These are phyloP conservation scores for Leccinum ponderosum DNA, from an alignment of 1,284 basidiomycete genomes.

Conservation along the genomic window DNA sequence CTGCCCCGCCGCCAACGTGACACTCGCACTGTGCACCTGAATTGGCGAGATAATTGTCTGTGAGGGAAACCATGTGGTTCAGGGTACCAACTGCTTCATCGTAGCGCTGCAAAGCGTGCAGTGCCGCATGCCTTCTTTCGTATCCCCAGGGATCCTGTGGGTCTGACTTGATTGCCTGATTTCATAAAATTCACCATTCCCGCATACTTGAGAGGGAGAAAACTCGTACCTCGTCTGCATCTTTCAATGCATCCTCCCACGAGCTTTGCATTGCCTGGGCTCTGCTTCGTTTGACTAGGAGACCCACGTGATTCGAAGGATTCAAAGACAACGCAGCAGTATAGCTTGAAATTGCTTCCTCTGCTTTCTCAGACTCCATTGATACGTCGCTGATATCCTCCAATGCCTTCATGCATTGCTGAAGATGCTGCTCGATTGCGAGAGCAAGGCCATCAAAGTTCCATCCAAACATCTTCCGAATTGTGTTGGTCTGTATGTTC, in stretches of 20 bases:
- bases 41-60: not conserved
- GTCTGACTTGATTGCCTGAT: no score
- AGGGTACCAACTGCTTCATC: not conserved
- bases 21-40: not conserved
- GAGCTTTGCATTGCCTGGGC: not conserved
- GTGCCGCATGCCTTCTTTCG: no score
- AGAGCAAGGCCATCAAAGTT: not conserved
- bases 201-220: not conserved
- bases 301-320: not conserved
- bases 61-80: not conserved
- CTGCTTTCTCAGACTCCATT: not conserved
- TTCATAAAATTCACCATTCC: not conserved
- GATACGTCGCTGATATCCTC: not conserved
- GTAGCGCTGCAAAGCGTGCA: not conserved
- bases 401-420: not conserved
- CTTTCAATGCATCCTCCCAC: constrained; percentile 1
- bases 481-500: not conserved
- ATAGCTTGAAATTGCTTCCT: not conserved
- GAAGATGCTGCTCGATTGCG: not conserved
- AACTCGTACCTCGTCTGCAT: not conserved
- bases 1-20: not conserved
- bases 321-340: constrained; percentile 1
- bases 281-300: constrained; percentile 15
- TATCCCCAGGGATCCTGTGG: no score
- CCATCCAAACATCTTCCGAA: constrained; percentile 7